Base-by-base conservation (phyloP, 352 stramenopile genomes). In the Lagenidium giganteum region DNA sequence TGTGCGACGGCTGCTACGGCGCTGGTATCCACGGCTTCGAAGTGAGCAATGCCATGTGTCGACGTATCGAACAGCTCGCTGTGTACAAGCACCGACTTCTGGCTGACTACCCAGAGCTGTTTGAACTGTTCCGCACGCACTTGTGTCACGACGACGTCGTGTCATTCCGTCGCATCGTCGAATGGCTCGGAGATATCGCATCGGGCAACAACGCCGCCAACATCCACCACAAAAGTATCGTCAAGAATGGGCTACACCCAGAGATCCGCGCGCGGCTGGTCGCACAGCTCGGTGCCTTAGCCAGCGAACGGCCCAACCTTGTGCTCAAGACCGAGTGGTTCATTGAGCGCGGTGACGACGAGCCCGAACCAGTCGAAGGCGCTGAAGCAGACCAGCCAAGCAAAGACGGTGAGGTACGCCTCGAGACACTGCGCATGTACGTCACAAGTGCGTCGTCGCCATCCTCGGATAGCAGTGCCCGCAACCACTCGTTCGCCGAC, bases 301-400 rank as follows among this genome's bases (percentile, higher is more conserved):
- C 71, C 25, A 87, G 75, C 30, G 62, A 82, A 27, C 71, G 75
- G 16, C 57, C 54, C 5, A 59, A 82, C 32, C 64, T 85, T 5
- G 75, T 71, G 29, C 53, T 87, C 49, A 81, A 82, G 52, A 87
- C 69, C 2, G 75, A 87, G 41, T 87, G 75, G 71, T 67, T 87
- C 47, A 51, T 66, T 5, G 69, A 85, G 55, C n/a, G 4, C 1
- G 42, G 47, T 1, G 40, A 52, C 14, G 53, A 62, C 7, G 53
- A 62, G 7, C 46, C 40, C 1, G 62, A 69, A 35, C 54, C 31
- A 0, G 27, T 38, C 0, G 69, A 81, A 1, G 65, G 67, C 3
- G 64, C 71, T 40, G 57, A 73, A 30, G 46, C 47, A 0, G 33
- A 52, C 14, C 14, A 12, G 17, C 22, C 12, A 38, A 59, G 2